Percentiles rank a stretch among this genome's conserved stretches.
Evolutionary conservation across 202 grass and related monocot species (phyloP).

Genomic region (Setaria italica): DNA sequence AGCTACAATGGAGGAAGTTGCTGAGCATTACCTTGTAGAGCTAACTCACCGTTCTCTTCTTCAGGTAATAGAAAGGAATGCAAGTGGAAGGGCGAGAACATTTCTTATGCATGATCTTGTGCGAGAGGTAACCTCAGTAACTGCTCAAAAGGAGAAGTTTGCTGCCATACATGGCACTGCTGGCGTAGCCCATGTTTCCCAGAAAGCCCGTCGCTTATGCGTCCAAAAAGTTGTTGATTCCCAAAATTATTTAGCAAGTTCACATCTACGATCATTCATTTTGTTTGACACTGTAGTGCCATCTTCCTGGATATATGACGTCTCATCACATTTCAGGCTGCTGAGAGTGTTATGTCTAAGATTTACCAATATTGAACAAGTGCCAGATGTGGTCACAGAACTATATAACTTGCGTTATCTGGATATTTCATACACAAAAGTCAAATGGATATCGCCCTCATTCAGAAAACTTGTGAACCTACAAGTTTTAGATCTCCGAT

Average conservation of each 20-base stretch:
- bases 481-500: conserved; percentile 56
- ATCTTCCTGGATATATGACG: conserved; percentile 39
- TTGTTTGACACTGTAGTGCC: conserved; percentile 37
- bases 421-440: conserved; percentile 42
- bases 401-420: conserved; percentile 64
- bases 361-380: conserved; percentile 28
- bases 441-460: conserved; percentile 46
- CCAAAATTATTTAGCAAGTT: neutral
- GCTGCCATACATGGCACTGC: conserved; percentile 7
- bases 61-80: conserved; percentile 49
- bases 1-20: conserved; percentile 55
- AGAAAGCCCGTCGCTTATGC: conserved; percentile 36
- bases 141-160: conserved; percentile 54
- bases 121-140: conserved; percentile 11
- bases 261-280: conserved; percentile 42
- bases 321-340: conserved; percentile 44
- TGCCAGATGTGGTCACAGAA: conserved; percentile 37
- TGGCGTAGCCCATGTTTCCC: neutral
- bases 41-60: conserved; percentile 59
- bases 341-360: conserved; percentile 45
- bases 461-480: conserved; percentile 55
- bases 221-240: conserved; percentile 29
- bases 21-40: conserved; percentile 43
- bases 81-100: conserved; percentile 43
- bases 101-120: conserved; percentile 65